Percentiles rank a stretch among this genome's conserved stretches.
Evolutionary conservation across 2,329 filamentous ascomycete species (phyloP).

Genomic region (Macroventuria anomochaeta): DNA sequence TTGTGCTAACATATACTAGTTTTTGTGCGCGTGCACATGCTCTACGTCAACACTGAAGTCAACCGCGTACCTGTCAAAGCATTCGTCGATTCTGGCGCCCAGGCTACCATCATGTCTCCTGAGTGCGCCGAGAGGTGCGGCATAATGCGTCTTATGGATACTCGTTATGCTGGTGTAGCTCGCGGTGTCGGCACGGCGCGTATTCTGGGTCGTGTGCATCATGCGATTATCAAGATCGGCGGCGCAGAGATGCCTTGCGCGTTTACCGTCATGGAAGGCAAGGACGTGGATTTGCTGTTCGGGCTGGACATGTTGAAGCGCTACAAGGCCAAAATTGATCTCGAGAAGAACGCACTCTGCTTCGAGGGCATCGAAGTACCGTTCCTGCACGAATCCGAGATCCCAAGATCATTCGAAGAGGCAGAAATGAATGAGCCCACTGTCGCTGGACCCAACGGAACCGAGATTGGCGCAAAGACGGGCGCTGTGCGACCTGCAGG

Average conservation of each 20-base stretch:
- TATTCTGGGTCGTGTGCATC: constrained; percentile 94
- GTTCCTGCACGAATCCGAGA: constrained; percentile 91
- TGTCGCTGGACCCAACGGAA: constrained; percentile 85
- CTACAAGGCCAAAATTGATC: constrained; percentile 90
- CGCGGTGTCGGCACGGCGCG: constrained; percentile 92
- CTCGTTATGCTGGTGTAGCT: constrained; percentile 88
- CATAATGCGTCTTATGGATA: constrained; percentile 95
- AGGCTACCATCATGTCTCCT: constrained; percentile 99
- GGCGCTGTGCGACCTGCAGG: constrained; percentile 72
- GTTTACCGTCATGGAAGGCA: constrained; percentile 99
- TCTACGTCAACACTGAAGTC: constrained; percentile 95
- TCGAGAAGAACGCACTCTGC: constrained; percentile 81
- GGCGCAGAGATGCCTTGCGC: constrained; percentile 86
- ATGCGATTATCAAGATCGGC: constrained; percentile 93
- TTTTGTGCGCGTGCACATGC: constrained; percentile 92
- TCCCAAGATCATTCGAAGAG: constrained; percentile 81
- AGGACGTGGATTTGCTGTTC: constrained; percentile 89
- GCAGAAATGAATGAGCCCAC: constrained; percentile 79
- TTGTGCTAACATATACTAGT: constrained; percentile 60
- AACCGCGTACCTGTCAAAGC: constrained; percentile 93
- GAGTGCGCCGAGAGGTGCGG: constrained; percentile 88
- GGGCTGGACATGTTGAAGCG: constrained; percentile 97
- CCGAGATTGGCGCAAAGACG: constrained; percentile 81
- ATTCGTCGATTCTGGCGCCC: constrained; percentile 94
- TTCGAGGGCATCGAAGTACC: constrained; percentile 88